Percentiles rank a stretch among this genome's conserved stretches.
phyloP scores from a whole-genome alignment of 2,329 filamentous ascomycete species.

The Helotiales sp. region DNA sequence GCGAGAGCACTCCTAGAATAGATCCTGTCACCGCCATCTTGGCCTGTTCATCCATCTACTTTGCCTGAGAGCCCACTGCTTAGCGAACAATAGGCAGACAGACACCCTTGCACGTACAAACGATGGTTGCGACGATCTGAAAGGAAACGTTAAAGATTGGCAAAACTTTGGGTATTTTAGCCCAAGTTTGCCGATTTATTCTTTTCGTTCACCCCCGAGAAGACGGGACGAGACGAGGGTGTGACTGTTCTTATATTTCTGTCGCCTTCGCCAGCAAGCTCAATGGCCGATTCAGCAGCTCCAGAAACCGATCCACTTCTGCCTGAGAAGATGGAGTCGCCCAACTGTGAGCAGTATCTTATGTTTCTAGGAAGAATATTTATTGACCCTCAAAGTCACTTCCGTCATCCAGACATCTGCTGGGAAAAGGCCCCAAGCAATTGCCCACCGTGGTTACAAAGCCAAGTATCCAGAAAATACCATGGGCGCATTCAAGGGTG shows the following conservation, averaged over 20 bases:
- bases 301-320: constrained; percentile 23
- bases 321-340: constrained; percentile 29
- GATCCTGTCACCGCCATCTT: constrained; percentile 1
- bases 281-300: constrained; percentile 19
- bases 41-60: background rate
- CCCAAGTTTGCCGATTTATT: background rate
- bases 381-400: constrained; percentile 28
- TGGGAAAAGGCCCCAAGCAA: constrained; percentile 63
- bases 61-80: background rate
- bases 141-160: background rate
- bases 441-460: constrained; percentile 82
- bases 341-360: constrained; percentile 7
- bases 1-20: background rate
- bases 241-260: background rate
- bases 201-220: background rate
- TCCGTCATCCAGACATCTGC: constrained; percentile 30
- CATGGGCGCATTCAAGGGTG: constrained; percentile 76
- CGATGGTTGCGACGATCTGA: constrained; percentile 10
- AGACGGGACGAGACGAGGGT: background rate
- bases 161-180: background rate
- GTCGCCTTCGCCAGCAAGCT: background rate
- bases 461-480: constrained; percentile 84
- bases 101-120: background rate
- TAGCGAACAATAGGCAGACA: background rate
- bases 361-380: background rate